A percentile compares a stretch with the other conserved stretches of the same genome.
Conservation (phyloP, 805 yeast genomes). For the Metschnikowia noctiluminum region DNA sequence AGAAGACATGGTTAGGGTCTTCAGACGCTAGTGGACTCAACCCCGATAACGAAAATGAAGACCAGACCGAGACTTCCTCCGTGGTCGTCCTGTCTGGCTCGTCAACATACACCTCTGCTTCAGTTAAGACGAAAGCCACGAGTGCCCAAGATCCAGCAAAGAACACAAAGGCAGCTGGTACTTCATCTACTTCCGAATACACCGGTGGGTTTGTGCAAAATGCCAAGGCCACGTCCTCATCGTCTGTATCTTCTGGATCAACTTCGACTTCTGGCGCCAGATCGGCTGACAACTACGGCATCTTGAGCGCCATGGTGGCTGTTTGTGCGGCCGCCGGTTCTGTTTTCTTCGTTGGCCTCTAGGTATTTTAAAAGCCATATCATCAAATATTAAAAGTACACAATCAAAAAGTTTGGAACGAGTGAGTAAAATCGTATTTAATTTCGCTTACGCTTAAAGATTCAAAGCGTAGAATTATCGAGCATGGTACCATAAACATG, state of each 20-base stretch:
- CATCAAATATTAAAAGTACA: too few relatives aligned
- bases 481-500: too few relatives aligned
- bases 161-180: constrained; percentile 11
- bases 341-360: constrained; percentile 2
- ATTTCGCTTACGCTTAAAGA: too few relatives aligned
- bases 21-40: constrained; percentile 66
- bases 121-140: constrained; percentile 13
- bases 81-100: constrained; percentile 19
- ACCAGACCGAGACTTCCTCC: constrained; percentile 10
- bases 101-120: constrained; percentile 16
- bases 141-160: constrained; percentile 10
- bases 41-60: constrained; percentile 37
- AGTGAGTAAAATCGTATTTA: too few relatives aligned
- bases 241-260: not conserved
- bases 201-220: constrained; percentile 41
- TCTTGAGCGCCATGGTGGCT: constrained; percentile 8
- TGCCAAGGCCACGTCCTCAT: constrained; percentile 11
- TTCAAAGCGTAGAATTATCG: too few relatives aligned
- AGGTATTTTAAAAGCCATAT: not conserved
- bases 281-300: not conserved
- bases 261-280: constrained; percentile 7
- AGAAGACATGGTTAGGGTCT: constrained; percentile 56
- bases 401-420: too few relatives aligned
- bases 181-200: constrained; percentile 18
- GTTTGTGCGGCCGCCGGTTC: constrained; percentile 7